Evolutionary conservation across 176 grass and related monocot species (phyloP).

Genomic region (Musa beccarii): DNA sequence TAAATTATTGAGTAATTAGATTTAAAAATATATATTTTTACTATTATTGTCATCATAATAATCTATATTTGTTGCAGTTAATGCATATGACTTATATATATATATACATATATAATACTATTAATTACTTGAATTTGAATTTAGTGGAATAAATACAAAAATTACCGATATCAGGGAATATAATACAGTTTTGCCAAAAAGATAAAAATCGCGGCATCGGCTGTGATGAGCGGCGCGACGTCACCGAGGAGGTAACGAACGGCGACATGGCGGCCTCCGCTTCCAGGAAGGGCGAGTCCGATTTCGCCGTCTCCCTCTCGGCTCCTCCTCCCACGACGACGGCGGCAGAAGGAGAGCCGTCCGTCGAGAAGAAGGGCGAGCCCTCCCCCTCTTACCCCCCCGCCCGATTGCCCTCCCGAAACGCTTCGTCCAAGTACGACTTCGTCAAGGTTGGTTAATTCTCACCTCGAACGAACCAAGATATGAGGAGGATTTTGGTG

Average conservation of each 20-base stretch:
- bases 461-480: neutral
- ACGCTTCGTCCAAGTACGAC: constrained; percentile 94
- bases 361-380: constrained; percentile 6
- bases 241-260: neutral
- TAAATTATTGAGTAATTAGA: too few relatives aligned
- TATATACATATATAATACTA: too few relatives aligned
- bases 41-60: too few relatives aligned
- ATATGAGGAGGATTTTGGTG: neutral
- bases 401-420: constrained; percentile 45
- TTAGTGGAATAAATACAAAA: too few relatives aligned
- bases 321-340: neutral
- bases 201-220: too few relatives aligned
- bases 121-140: too few relatives aligned
- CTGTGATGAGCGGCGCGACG: neutral
- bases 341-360: neutral
- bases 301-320: neutral
- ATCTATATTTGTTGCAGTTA: too few relatives aligned
- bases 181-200: too few relatives aligned
- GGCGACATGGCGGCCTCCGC: constrained; percentile 3
- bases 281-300: constrained; percentile 3
- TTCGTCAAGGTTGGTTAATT: constrained; percentile 66
- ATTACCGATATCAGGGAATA: too few relatives aligned
- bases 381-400: constrained; percentile 24
- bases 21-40: too few relatives aligned
- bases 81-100: too few relatives aligned